Base-by-base conservation (phyloP, 2,329 filamentous ascomycete species). In the Hymenoscyphus occultus region DNA sequence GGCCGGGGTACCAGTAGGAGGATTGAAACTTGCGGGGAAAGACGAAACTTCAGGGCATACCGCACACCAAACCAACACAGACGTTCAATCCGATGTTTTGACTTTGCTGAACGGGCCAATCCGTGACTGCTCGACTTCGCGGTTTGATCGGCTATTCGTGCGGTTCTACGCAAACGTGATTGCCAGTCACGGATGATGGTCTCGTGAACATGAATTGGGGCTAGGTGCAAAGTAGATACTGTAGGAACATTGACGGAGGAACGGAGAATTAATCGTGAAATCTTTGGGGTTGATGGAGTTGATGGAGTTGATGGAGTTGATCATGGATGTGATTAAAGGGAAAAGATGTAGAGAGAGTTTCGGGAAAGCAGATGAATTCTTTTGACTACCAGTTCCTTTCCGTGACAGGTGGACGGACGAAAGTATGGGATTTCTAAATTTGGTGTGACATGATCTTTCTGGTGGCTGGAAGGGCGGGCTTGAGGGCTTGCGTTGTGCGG, bases 11-110 rank as follows among this genome's bases (percentile, higher is more conserved):
- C 28, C 28, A 22, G 22, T 22, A 22, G 22, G 22, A 28, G 2
- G n/a, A 51, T 22, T 51, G 45, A 51, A 51, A 51, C 45, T 51
- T 22, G 45, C 45, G 45, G 45, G 45, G 45, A 19, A 48, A 22
- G 19, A 16, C 19, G 45, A 51, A 51, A 22, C 42, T 48, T 28
- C 28, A 28, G 28, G 28, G 28, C 28, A 28, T 28, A 28, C 28
- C 28, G 28, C 28, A 28, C 28, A 35, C 35, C 6, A 35, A 35
- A 35, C 35, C 35, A 35, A 35, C 35, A 35, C 35, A 35, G 35
- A 35, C 35, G 22, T 9, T 7, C 19, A n/a, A 22, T 54, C 48
- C 19, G 22, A 54, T 54, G 10, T 54, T 54, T 28, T 13, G 22
- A 12, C 48, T 54, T 28, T 13, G 19, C 22, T 54, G 22, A 28